Evolutionary conservation across 177 flowering plant genomes (phyloP).

Genomic region (Vitis hybrid): DNA sequence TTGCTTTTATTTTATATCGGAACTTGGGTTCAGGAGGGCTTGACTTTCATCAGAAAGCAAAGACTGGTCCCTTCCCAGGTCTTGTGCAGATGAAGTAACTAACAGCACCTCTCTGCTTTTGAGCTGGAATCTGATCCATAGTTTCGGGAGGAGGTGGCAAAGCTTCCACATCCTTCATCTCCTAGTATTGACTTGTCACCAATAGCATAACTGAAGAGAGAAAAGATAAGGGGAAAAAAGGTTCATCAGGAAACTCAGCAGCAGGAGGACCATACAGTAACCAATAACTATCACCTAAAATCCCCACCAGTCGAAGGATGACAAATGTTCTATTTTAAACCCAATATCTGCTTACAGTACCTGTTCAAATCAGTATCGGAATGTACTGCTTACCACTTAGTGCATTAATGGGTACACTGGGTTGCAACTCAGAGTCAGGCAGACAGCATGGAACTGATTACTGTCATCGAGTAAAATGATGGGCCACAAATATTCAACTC

Average conservation of each 20-base stretch:
- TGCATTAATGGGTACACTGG: no score
- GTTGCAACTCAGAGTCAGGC: constrained; percentile 44
- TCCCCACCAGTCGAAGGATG: background rate
- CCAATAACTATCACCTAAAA: no score
- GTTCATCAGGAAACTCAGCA: background rate
- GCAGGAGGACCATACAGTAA: no score
- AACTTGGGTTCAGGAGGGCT: constrained; percentile 63
- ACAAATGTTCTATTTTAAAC: background rate
- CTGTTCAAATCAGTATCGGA: constrained; percentile 67
- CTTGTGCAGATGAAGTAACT: constrained; percentile 89
- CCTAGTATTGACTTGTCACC: constrained; percentile 84
- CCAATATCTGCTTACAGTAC: constrained; percentile 28
- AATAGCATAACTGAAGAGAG: constrained; percentile 57
- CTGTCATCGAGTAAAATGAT: constrained; percentile 39
- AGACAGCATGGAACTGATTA: constrained; percentile 98
- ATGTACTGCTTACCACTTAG: background rate
- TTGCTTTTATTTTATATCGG: no score
- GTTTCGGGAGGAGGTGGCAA: constrained; percentile 75
- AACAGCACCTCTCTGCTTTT: constrained; percentile 65
- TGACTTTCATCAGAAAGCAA: constrained; percentile 53
- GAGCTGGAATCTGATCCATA: constrained; percentile 37
- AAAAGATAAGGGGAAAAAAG: background rate
- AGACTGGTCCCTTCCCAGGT: constrained; percentile 86
- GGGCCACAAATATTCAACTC: no score
- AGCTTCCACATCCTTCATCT: constrained; percentile 62